Evolutionary conservation across 805 yeast genomes (phyloP).

Genomic region (Candida chilensis): DNA sequence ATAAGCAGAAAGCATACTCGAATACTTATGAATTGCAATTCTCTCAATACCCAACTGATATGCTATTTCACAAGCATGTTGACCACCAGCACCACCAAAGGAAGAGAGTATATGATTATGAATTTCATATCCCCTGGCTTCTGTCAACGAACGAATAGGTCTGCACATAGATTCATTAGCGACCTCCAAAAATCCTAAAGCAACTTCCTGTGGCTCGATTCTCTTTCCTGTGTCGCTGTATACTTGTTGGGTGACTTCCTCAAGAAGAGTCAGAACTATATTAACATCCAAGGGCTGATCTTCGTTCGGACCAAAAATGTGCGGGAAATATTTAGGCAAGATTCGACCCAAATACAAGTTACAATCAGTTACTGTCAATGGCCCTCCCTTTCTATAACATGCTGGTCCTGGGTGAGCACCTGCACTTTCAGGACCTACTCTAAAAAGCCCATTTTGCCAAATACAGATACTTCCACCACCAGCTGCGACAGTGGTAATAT

Average conservation of each 20-base stretch:
- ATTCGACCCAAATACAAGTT: constrained; percentile 66
- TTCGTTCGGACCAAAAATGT: constrained; percentile 77
- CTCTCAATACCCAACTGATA: constrained; percentile 56
- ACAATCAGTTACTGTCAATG: constrained; percentile 80
- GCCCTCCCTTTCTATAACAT: constrained; percentile 79
- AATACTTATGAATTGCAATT: constrained; percentile 70
- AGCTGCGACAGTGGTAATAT: constrained; percentile 76
- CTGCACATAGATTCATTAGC: constrained; percentile 90
- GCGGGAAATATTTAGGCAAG: constrained; percentile 68
- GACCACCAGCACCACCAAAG: constrained; percentile 95
- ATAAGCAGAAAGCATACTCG: constrained; percentile 79
- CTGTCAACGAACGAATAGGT: constrained; percentile 78
- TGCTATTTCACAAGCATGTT: constrained; percentile 77
- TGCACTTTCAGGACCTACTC: constrained; percentile 84
- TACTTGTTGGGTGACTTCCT: constrained; percentile 45
- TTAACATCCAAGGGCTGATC: constrained; percentile 57
- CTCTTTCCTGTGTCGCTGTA: constrained; percentile 38
- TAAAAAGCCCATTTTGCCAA: constrained; percentile 65
- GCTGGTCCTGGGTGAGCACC: constrained; percentile 89
- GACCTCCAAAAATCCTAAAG: constrained; percentile 71
- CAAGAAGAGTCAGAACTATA: no score
- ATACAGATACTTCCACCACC: constrained; percentile 71
- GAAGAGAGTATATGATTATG: constrained; percentile 66
- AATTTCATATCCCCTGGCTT: constrained; percentile 68
- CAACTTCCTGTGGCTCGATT: constrained; percentile 51